Base-by-base conservation (phyloP, 2,329 filamentous ascomycete species). In the Fonsecaea monophora region DNA sequence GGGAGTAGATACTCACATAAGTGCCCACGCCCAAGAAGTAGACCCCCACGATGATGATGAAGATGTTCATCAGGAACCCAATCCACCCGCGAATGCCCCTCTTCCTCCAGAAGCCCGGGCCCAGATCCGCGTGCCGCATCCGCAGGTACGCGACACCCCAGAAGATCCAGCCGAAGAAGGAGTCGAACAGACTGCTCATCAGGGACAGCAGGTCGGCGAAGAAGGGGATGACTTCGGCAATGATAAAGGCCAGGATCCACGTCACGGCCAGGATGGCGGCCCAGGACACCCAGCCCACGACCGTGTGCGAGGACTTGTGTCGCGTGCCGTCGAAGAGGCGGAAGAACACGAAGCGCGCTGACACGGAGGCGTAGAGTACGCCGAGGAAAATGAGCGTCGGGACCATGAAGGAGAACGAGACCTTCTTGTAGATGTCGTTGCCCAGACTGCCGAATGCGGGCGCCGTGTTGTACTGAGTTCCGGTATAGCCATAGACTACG, bases 381-480 rank as follows among this genome's bases (percentile, higher is more conserved):
- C 94, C 94, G 4, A 97, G 80, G 82, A 97, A 97, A 75, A 97
- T 92, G 71, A 97, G 85, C 0, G 94, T 97, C 0, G 94, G 94
- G 37, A 97, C 90, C 93, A 97, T 97, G 82, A 97, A 96, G 12
- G 90, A 93, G 79, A 96, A 97, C 0, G 92, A 87, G 63, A 95
- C 85, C 82, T 97, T 97, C 81, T 95, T 93, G 81, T 90, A 95
- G 1, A 90, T 70, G 21, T 86, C 83, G 55, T 91, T 87, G 50
- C 90, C 85, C 25, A 97, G 82, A 0, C 92, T 94, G 10, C 92
- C 93, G 72, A 97, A 97, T 0, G 94, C 94, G 0, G 94, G 94
- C 0, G 91, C 83, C 0, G 90, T 94, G 80, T 93, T 92, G 82
- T 97, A 97, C 75, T 96, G 90, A 61, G 90, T 94, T 57, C 94